Percentiles rank a stretch among this genome's conserved stretches.
These are phyloP conservation scores for Saccharomycopsis capsularis DNA, from an alignment of 805 yeast species.

Conservation along the genomic window DNA sequence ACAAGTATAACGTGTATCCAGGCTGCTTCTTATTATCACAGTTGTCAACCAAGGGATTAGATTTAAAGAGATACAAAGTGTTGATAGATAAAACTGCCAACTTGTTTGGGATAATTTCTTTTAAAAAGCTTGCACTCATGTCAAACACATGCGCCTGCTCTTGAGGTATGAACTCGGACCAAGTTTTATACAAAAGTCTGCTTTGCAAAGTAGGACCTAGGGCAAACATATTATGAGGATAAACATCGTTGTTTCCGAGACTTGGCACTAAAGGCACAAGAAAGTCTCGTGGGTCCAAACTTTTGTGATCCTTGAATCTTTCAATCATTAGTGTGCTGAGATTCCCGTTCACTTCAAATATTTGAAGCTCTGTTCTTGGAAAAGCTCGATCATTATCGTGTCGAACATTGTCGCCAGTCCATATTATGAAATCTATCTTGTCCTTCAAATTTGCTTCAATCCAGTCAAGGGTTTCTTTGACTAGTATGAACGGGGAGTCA, in stretches of 20 bases:
- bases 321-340: slow-evolving; percentile 48
- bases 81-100: slow-evolving; percentile 75
- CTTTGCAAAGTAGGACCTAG: slow-evolving; percentile 89
- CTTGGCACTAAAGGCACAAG: slow-evolving; percentile 56
- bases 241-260: slow-evolving; percentile 82
- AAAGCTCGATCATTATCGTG: slow-evolving; percentile 71
- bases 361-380: slow-evolving; percentile 70
- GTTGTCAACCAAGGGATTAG: slow-evolving; percentile 76
- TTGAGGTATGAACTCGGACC: slow-evolving; percentile 70
- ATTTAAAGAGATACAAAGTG: slow-evolving; percentile 65
- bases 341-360: slow-evolving; percentile 58
- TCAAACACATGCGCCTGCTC: slow-evolving; percentile 70
- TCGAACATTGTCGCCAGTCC: slow-evolving; percentile 88
- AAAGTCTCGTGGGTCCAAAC: slow-evolving; percentile 37
- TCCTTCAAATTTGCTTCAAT: slow-evolving; percentile 55
- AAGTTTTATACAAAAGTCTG: slow-evolving; percentile 63
- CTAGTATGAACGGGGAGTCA: slow-evolving; percentile 61
- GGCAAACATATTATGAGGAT: slow-evolving; percentile 79
- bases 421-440: slow-evolving; percentile 75
- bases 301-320: slow-evolving; percentile 40
- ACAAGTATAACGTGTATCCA: slow-evolving; percentile 66
- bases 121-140: slow-evolving; percentile 66
- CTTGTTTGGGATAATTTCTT: slow-evolving; percentile 72
- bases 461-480: slow-evolving; percentile 63
- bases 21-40: slow-evolving; percentile 71